Evolutionary conservation across 208 protist species (phyloP), one percentile per base, ranked within the genome.

Genomic region (Phytomonas francai): DNA sequence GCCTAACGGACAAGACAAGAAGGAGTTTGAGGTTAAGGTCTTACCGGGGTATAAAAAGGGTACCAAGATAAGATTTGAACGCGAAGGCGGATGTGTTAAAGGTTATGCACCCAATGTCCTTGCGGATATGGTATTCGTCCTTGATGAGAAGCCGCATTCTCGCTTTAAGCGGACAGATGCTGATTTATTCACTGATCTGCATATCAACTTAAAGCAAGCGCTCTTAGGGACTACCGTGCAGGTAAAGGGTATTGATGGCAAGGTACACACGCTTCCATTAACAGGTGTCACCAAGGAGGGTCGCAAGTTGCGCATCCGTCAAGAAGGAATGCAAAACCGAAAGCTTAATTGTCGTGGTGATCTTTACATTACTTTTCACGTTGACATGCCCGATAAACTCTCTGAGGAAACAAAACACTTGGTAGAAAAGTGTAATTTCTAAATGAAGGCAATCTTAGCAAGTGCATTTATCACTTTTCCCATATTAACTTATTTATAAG

Each of bases 31-130:
- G 68, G 90, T 99, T 34, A 81, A 93, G 65, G 93, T 98, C 65
- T 76, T 93, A 73, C 97, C 97, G 0, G 97, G 97, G 19, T 98
- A 96, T 85, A 98, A 98, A 83, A 92, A 89, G 67, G 97, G 97
- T 33, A 98, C 97, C 25, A 99, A 99, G 81, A 87, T 99, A 32
- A 91, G 90, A 36, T 99, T 98, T 68, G 83, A 88, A 67, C 71
- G 80, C 7, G 89, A 97, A 61, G 92, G 92, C 42, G 92, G 89
- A 9, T 76, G 78, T 33, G 86, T 95, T 45, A 79, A 93, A 56
- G 89, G 89, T 7, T 91, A 91, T 65, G 83, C 94, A 36, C 87
- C 88, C 25, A 93, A 92, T 69, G 87, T 91, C 11, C 79, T 97
- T 39, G 94, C 96, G 11, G 97, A 99, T 73, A 89, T 99, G 83